Evolutionary conservation across 2,329 filamentous ascomycete genomes (phyloP).

Genomic region (Aspergillus felis): DNA sequence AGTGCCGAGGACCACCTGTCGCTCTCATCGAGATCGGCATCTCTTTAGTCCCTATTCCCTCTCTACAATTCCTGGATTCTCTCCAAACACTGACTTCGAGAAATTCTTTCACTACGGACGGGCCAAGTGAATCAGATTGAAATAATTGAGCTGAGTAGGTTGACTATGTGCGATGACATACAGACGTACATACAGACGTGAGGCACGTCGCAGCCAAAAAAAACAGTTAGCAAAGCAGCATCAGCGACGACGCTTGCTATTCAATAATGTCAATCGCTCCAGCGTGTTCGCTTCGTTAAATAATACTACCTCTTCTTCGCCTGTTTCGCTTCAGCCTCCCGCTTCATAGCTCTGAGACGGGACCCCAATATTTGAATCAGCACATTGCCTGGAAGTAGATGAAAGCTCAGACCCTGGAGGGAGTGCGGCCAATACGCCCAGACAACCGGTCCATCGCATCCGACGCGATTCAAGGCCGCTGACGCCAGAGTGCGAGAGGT

Average conservation of each 20-base stretch:
- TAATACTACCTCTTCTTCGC: conserved; percentile 1
- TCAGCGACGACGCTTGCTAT: neutral
- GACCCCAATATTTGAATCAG: neutral
- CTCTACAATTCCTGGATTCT: neutral
- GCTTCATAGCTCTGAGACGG: neutral
- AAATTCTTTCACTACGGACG: neutral
- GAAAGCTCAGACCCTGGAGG: conserved; percentile 15
- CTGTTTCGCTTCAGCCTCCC: neutral
- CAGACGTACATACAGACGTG: neutral
- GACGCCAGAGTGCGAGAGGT: conserved; percentile 26
- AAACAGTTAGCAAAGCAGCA: neutral
- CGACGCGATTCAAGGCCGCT: conserved; percentile 31
- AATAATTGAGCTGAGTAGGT: neutral
- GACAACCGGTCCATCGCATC: conserved; percentile 28
- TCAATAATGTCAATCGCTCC: neutral
- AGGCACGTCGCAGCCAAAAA: neutral
- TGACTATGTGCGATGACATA: neutral
- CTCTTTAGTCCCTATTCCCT: neutral
- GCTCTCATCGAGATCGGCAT: neutral
- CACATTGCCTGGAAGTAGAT: neutral
- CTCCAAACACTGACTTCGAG: neutral
- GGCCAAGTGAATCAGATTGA: neutral
- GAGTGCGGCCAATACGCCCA: conserved; percentile 33
- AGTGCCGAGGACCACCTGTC: neutral
- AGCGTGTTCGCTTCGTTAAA: neutral